These are phyloP conservation scores for Backusella tarrabulga DNA, from an alignment of 192 early-diverging fungal genomes.

Conservation along the genomic window DNA sequence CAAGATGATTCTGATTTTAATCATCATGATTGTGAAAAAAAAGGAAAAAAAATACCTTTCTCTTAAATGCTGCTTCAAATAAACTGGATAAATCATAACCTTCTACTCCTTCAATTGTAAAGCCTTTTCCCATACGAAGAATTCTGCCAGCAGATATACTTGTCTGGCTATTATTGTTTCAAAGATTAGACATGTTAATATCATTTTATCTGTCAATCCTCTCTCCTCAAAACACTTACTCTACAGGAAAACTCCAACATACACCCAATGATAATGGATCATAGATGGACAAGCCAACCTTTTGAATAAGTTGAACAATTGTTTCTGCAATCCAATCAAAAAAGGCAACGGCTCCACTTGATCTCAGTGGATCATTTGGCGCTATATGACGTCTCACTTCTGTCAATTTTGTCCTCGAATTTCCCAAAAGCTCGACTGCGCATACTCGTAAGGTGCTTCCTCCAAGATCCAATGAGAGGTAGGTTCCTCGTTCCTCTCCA, in stretches of 20 bases:
- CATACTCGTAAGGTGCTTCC: conserved; percentile 94
- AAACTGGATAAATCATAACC: conserved; percentile 81
- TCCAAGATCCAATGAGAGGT: conserved; percentile 91
- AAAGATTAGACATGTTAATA: not conserved
- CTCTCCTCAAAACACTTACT: conserved; percentile 58
- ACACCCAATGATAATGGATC: conserved; percentile 56
- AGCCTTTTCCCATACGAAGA: conserved; percentile 80
- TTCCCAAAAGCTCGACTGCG: conserved; percentile 74
- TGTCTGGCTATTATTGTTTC: conserved; percentile 40
- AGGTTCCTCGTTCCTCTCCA: conserved; percentile 81
- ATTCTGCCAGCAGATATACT: conserved; percentile 35
- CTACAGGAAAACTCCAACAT: conserved; percentile 80
- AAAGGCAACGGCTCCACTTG: conserved; percentile 58
- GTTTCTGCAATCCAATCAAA: conserved; percentile 83
- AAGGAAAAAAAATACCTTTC: conserved; percentile 38
- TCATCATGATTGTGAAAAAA: not conserved
- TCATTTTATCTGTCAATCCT: not conserved
- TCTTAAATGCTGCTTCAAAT: conserved; percentile 72
- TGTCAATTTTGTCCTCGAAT: conserved; percentile 57
- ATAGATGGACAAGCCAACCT: conserved; percentile 6
- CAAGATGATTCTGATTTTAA: not conserved
- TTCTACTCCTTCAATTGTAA: conserved; percentile 73
- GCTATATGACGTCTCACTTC: conserved; percentile 73
- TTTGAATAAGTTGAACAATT: conserved; percentile 21
- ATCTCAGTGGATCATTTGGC: conserved; percentile 71